Conservation (phyloP, 371 early-diverging fungal genomes). For the Mucor racemosus region DNA sequence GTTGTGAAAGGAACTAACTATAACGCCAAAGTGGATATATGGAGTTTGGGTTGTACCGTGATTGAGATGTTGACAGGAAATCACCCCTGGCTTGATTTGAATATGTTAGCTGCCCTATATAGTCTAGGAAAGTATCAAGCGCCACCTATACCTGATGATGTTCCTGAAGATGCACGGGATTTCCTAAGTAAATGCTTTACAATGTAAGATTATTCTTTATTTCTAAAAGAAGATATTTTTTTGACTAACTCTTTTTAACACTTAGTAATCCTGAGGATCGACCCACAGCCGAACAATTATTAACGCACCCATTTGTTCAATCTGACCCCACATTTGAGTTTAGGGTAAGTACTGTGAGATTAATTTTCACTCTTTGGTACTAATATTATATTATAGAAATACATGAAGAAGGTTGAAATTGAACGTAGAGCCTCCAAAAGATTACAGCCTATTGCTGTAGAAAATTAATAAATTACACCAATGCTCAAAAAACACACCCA, state of each 20-base stretch:
- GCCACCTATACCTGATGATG: conserved; percentile 79
- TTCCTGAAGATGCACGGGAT: conserved; percentile 70
- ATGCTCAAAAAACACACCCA: neutral
- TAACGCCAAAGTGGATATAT: conserved; percentile 81
- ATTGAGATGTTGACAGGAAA: conserved; percentile 95
- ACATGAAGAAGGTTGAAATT: conserved; percentile 34
- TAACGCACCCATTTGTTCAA: conserved; percentile 59
- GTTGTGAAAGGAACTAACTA: conserved; percentile 82
- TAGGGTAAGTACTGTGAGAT: conserved; percentile 36
- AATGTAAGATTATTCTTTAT: conserved; percentile 51
- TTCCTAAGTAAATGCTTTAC: conserved; percentile 82
- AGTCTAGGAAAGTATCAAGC: conserved; percentile 79
- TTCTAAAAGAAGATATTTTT: neutral
- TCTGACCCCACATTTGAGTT: conserved; percentile 62
- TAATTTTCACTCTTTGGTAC: neutral
- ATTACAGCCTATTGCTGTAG: conserved; percentile 14
- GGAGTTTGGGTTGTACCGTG: conserved; percentile 91
- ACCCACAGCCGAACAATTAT: conserved; percentile 70
- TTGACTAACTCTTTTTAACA: neutral
- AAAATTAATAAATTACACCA: conserved; percentile 7
- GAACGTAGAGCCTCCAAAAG: conserved; percentile 32
- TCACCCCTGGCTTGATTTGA: conserved; percentile 90
- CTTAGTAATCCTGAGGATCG: conserved; percentile 64
- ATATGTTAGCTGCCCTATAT: conserved; percentile 89
- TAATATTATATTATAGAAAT: conserved; percentile 21